Evolutionary conservation across 106 monocot species (phyloP).

Genomic region (Dioscorea dumetorum): DNA sequence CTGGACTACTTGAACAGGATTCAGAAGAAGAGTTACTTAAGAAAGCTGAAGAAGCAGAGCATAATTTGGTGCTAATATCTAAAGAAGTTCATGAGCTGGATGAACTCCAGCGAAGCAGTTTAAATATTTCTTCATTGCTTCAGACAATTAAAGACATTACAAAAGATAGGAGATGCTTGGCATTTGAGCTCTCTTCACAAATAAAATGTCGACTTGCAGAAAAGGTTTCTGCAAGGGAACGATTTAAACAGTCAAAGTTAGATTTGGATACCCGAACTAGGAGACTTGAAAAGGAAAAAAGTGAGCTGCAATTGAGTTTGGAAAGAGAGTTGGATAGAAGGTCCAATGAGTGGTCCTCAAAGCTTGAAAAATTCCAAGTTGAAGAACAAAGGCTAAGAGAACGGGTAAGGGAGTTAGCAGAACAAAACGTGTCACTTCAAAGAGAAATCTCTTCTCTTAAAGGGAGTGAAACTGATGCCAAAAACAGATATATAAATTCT

Average conservation of each 20-base stretch:
- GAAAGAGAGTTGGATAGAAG: slow-evolving; percentile 89
- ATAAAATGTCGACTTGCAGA: slow-evolving; percentile 57
- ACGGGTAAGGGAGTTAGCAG: slow-evolving; percentile 80
- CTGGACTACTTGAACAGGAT: slow-evolving; percentile 12
- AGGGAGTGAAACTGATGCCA: slow-evolving; percentile 31
- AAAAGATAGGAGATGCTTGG: slow-evolving; percentile 53
- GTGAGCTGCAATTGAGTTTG: slow-evolving; percentile 49
- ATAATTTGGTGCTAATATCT: slow-evolving; percentile 21
- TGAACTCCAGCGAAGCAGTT: slow-evolving; percentile 9
- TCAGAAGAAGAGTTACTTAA: slow-evolving; percentile 43
- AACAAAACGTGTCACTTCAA: slow-evolving; percentile 89
- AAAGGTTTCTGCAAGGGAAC: slow-evolving; percentile 49
- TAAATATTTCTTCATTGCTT: slow-evolving; percentile 25
- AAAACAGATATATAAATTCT: slow-evolving; percentile 33
- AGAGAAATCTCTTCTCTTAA: slow-evolving; percentile 72
- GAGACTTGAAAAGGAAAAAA: slow-evolving; percentile 83
- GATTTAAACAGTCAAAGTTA: slow-evolving; percentile 37
- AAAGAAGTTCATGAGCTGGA: slow-evolving; percentile 44
- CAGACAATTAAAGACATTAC: slow-evolving; percentile 39
- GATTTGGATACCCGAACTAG: slow-evolving; percentile 67
- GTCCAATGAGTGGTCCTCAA: slow-evolving; percentile 73
- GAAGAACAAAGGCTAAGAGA: slow-evolving; percentile 85
- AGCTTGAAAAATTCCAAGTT: slow-evolving; percentile 61
- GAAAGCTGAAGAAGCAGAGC: slow-evolving; percentile 60
- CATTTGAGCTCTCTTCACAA: slow-evolving; percentile 61